Conservation (phyloP, 768 basidiomycete species). For the Boletellus sp. region DNA sequence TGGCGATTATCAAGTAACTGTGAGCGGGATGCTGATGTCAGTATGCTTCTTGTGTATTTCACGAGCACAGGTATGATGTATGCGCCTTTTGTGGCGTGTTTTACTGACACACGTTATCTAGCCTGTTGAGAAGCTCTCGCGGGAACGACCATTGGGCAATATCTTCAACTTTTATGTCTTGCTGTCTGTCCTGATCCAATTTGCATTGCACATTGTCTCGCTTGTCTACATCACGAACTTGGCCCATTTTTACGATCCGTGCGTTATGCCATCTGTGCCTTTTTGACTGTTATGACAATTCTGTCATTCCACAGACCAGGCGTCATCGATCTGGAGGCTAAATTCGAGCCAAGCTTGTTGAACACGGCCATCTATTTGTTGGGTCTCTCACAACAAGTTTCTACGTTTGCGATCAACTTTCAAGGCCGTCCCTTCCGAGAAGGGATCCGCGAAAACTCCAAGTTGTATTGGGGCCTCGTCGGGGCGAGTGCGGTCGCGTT, state of each 20-base stretch:
- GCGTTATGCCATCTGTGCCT: constrained; percentile 28
- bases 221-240: constrained; percentile 92
- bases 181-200: constrained; percentile 87
- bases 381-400: constrained; percentile 95
- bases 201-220: constrained; percentile 86
- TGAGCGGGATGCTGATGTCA: constrained; percentile 91
- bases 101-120: constrained; percentile 44
- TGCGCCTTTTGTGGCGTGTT: neutral
- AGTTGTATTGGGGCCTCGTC: constrained; percentile 89
- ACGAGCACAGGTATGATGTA: constrained; percentile 75
- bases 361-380: constrained; percentile 97
- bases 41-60: constrained; percentile 99
- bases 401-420: constrained; percentile 98
- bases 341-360: constrained; percentile 90
- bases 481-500: constrained; percentile 90
- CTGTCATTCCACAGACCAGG: constrained; percentile 46
- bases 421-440: constrained; percentile 98
- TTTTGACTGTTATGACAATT: neutral
- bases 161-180: constrained; percentile 98
- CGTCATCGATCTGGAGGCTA: constrained; percentile 88
- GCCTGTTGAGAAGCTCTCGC: constrained; percentile 95
- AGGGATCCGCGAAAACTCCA: constrained; percentile 92
- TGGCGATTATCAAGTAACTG: constrained; percentile 97
- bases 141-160: constrained; percentile 89
- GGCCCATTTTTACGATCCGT: constrained; percentile 75